Conservation (phyloP, 331 rosid genomes). For the Spiraea crenata region DNA sequence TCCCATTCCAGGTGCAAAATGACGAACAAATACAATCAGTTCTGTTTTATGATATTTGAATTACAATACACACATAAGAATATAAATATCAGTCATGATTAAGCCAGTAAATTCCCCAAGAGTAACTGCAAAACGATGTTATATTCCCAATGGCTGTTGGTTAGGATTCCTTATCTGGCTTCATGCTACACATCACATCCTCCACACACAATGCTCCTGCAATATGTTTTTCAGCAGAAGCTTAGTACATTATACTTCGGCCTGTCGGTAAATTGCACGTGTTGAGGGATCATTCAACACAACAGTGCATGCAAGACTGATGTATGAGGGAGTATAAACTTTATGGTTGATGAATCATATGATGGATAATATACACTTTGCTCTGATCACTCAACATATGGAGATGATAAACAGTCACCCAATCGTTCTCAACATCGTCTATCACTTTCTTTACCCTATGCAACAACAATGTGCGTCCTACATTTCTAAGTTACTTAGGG, state of each 20-base stretch:
- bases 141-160: slow-evolving; percentile 18
- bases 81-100: slow-evolving; percentile 33
- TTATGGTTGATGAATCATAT: background rate
- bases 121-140: slow-evolving; percentile 22
- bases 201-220: slow-evolving; percentile 80
- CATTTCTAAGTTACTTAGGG: background rate
- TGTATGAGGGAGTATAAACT: background rate
- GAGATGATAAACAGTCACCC: background rate
- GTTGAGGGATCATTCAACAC: background rate
- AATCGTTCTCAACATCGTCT: background rate
- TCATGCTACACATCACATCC: slow-evolving; percentile 56
- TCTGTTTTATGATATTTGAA: slow-evolving; percentile 25
- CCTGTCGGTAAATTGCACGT: background rate
- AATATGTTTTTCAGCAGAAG: background rate
- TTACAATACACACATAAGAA: slow-evolving; percentile 41
- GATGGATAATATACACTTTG: background rate
- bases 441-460: background rate
- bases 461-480: background rate
- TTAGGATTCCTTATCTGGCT: slow-evolving; percentile 10
- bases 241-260: background rate
- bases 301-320: background rate
- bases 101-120: slow-evolving; percentile 28
- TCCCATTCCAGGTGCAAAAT: slow-evolving; percentile 7
- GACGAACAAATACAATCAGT: slow-evolving; percentile 2
- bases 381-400: background rate